Evolutionary conservation across 306 rosid species (phyloP), one percentile per base, ranked within the genome.

Genomic region (Abrus pulchellus): DNA sequence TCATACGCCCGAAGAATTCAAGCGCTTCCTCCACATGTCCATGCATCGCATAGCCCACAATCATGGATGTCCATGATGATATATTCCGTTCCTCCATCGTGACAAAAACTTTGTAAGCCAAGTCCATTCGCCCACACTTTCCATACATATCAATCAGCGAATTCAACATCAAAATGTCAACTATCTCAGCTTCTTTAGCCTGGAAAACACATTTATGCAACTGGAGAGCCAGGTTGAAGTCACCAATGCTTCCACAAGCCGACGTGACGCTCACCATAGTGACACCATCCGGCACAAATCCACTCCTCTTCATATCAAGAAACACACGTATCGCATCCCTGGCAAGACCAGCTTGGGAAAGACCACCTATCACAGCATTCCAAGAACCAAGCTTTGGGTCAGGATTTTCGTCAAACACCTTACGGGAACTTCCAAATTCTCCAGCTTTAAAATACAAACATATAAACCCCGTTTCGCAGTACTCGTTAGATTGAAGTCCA

Each of bases 111-210:
- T 5, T 83, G 50, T 77, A 70, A 0, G 97, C 93, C 41, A 92
- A 63, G 80, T 90, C 93, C 94, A 89, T 90, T 80, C 92, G 62
- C 44, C 97, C 97, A 73, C 97, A 90, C 80, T 92, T 92, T 27
- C 97, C 97, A 82, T 92, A 90, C 97, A 92, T 90, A 75, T 92
- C 97, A 54, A 92, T 76, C 57, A 92, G 79, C 27, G 97, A 92
- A 76, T 92, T 92, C 43, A 13, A 67, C 92, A 88, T 73, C 86
- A 89, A 66, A 63, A 90, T 43, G 61, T 82, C 86, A 4, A 78
- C 41, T 69, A 68, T 84, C 44, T 80, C 93, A 3, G 5, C 8
- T 49, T 50, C 65, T 34, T 64, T 79, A 28, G 81, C 92, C 66
- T 92, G 93, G 64, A 83, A 85, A 82, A 80, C 89, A 74, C 80